Evolutionary conservation across 768 basidiomycete species (phyloP), one percentile per base, ranked within the genome.

Genomic region (Calocera cornea): DNA sequence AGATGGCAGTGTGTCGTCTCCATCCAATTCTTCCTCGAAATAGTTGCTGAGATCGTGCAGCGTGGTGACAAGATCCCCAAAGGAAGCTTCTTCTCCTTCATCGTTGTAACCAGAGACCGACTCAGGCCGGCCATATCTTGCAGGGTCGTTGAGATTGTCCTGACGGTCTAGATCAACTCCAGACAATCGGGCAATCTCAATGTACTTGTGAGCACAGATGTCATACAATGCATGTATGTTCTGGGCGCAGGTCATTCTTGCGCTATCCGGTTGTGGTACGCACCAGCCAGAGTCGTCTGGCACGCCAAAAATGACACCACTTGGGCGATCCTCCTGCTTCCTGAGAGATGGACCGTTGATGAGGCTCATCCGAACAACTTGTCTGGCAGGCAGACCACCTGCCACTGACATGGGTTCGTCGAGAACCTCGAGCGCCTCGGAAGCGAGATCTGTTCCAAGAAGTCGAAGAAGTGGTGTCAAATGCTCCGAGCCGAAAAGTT

Each of bases 291-390:
- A 90, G 41, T 86, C 84, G 67, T 87, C 82, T 0, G 90, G 87
- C 27, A 90, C 80, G 17, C 93, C 92, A 73, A 95, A 95, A 14
- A 95, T 82, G 27, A 86, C 84, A 7, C 81, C 79, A 5, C 83
- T 81, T 41, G 88, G 84, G 12, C 81, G 78, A 47, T 68, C 67
- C 5, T 41, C 50, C 10, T 81, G 78, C 29, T 78, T 74, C 33
- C 78, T 74, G 36, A 77, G 75, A 17, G 81, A 75, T 33, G 81
- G 83, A 27, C 82, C 74, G 70, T 63, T 50, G 7, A 89, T 87
- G 84, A 94, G 87, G 76, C 92, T 93, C 90, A 95, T 92, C 5
- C 91, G 85, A 27, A 95, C 80, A n/a, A 94, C 89, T 71, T 92
- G 88, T 68, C 88, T 88, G 0, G 91, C 90, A 0, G 87, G 82